Conservation (phyloP, 345 rosid genomes). For the Jatropha curcas region DNA sequence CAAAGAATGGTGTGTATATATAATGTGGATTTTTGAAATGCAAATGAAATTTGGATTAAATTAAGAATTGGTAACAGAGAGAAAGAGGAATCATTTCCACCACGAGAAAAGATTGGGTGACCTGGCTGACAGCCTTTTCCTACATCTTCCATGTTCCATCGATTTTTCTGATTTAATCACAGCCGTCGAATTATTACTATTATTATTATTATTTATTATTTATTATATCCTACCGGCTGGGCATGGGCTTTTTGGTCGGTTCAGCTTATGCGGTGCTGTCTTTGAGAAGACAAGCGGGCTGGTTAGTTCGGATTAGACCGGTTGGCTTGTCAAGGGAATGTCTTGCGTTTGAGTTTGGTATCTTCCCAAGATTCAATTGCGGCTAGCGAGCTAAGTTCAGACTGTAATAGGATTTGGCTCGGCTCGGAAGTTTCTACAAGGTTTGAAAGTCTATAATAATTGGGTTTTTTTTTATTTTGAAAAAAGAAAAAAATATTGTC, state of each 20-base stretch:
- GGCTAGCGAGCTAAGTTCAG: too few species aligned
- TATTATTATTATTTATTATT: too few species aligned
- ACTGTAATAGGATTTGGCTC: not conserved
- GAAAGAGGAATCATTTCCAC: constrained; percentile 42
- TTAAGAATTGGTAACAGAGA: constrained; percentile 14
- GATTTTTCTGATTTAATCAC: constrained; percentile 17
- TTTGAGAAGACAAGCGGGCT: not conserved
- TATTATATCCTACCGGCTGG: not conserved
- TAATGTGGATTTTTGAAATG: constrained; percentile 21
- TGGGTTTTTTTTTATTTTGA: too few species aligned
- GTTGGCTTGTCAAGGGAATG: not conserved
- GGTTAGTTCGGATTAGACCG: constrained; percentile 1
- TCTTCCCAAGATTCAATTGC: too few species aligned
- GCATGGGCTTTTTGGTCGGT: not conserved
- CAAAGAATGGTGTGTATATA: not conserved
- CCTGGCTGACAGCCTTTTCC: constrained; percentile 41
- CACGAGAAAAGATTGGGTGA: constrained; percentile 47
- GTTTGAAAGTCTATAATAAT: too few species aligned
- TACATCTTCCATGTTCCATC: not conserved
- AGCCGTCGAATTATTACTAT: constrained; percentile 21
- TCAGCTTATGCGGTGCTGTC: not conserved
- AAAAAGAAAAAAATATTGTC: not conserved
- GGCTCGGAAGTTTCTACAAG: too few species aligned
- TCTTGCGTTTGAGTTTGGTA: not conserved
- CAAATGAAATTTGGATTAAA: constrained; percentile 39